Evolutionary conservation across 495 filamentous ascomycete species (phyloP), one percentile per base, ranked within the genome.

Genomic region (Sphaerosporella brunnea): DNA sequence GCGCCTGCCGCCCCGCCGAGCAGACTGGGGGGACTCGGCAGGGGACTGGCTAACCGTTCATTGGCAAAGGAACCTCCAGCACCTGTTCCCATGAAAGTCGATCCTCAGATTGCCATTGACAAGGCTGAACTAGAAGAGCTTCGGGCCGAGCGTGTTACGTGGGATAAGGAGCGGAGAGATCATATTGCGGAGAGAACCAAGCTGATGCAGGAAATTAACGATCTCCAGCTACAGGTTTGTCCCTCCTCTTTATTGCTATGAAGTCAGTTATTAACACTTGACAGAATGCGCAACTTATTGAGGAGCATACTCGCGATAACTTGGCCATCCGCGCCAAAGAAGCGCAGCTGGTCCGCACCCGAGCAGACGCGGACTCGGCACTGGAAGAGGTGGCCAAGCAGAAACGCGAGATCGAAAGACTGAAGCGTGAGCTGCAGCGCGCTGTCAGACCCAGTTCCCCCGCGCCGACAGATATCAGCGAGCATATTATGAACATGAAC

Each of bases 281-380:
- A 36, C 42, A 94, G 58, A 96, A 99, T 54, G 90, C 92, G 13
- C 80, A 93, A 53, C 70, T 96, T 13, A 96, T 96, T 43, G 92
- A 99, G 65, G 90, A 96, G 54, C 88, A 95, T 58, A 99, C 92
- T 1, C 69, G 88, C 42, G 90, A 96, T 59, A 83, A 94, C 8
- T 72, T 99, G 18, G 84, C 83, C 53, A 87, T 96, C 64, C 95
- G 95, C 53, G 92, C 92, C 26, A 99, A 99, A 63, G 92, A 96
- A 62, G 95, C 92, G 4, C 92, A 99, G 56, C 71, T 99, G 5
- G 86, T 95, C 7, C 77, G 92, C 21, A 86, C 90, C 23, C 74
- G 86, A 15, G 80, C 78, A 55, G 92, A 99, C 51, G 81, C 80
- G 36, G 88, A 99, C 63, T 73, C 82, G 2, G 81, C 86, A 0